Conservation (phyloP, 345 rosid genomes). For the Passiflora organensis region DNA sequence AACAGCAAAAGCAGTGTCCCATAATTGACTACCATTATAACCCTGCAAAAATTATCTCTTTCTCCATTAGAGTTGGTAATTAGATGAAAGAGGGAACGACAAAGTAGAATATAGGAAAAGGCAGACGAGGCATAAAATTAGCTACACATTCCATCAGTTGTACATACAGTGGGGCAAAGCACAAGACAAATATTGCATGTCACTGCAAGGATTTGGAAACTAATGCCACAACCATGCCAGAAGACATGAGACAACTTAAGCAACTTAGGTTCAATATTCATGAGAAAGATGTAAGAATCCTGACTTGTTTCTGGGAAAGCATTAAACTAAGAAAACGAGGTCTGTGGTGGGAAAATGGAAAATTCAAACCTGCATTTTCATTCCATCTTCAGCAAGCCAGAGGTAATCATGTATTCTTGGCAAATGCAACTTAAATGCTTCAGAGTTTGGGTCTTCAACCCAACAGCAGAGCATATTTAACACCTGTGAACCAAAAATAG, state of each 20-base stretch:
- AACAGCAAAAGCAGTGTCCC: slow-evolving; percentile 86
- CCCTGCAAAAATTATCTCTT: slow-evolving; percentile 45
- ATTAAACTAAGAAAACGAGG: neutral
- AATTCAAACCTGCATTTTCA: slow-evolving; percentile 87
- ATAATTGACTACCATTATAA: slow-evolving; percentile 93
- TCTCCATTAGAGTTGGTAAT: slow-evolving; percentile 5
- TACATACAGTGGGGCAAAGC: no score
- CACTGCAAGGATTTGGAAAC: neutral
- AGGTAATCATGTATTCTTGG: slow-evolving; percentile 80
- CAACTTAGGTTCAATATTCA: neutral
- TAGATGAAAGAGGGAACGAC: neutral
- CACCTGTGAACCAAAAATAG: slow-evolving; percentile 42
- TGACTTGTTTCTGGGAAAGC: neutral
- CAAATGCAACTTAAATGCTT: slow-evolving; percentile 86
- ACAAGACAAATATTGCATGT: neutral
- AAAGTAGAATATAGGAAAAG: neutral
- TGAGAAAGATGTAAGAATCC: neutral
- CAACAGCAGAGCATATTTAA: slow-evolving; percentile 97
- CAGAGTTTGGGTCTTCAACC: slow-evolving; percentile 97
- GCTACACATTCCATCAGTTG: no score
- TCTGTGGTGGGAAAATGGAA: neutral
- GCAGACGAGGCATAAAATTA: no score
- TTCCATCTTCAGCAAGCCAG: slow-evolving; percentile 99
- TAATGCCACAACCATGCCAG: neutral
- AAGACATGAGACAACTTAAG: slow-evolving; percentile 8